Evolutionary conservation across 108 stramenopile genomes (phyloP).

Genomic region (Fragilariopsis cylindrus): DNA sequence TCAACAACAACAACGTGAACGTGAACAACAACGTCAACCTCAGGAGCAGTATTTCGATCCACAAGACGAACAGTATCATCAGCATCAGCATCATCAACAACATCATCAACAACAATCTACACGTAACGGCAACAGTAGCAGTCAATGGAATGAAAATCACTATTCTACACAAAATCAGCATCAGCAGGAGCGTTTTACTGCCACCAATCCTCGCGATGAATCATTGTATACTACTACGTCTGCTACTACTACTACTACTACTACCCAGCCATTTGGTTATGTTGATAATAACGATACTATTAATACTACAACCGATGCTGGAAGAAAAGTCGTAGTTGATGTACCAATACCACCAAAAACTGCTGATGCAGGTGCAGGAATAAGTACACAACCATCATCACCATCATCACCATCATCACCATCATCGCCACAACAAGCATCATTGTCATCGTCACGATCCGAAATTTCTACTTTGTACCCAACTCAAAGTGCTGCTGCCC

Average conservation of each 20-base stretch:
- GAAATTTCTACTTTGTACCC: background rate
- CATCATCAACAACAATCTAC: background rate
- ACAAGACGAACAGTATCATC: background rate
- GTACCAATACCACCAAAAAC: background rate
- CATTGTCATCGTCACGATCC: background rate
- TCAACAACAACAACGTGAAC: background rate
- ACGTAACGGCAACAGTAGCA: no score
- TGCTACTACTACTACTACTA: no score
- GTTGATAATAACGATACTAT: background rate
- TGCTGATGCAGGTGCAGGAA: constrained; percentile 34
- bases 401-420: background rate
- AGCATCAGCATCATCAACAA: background rate
- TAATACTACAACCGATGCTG: background rate
- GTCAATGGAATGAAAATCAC: no score
- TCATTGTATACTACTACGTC: no score
- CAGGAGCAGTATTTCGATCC: no score
- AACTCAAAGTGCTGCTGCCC: background rate
- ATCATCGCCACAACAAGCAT: background rate
- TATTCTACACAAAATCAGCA: no score
- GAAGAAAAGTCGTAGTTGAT: background rate
- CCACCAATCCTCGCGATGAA: no score
- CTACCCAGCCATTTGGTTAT: no score
- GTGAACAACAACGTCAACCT: background rate
- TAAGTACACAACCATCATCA: constrained; percentile 8
- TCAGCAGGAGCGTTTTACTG: no score